phyloP scores from a whole-genome alignment of 345 rosid genomes.

The Dipteronia sinensis region DNA sequence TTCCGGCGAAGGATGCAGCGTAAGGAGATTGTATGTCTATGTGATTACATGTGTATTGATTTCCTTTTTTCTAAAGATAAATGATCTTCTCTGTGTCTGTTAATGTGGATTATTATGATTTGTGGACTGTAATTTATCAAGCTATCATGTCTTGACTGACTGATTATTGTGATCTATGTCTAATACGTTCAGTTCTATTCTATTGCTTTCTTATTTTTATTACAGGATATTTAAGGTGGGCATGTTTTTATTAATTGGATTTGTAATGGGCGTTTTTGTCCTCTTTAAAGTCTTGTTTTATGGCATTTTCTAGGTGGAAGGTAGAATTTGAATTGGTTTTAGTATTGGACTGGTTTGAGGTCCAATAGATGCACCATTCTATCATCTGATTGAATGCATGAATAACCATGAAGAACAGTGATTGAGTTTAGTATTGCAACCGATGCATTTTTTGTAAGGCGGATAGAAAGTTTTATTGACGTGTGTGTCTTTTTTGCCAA shows the following conservation, averaged over 20 bases:
- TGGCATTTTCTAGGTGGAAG: too few relatives aligned
- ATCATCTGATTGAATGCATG: background rate
- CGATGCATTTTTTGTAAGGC: background rate
- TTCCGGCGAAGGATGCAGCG: slow-evolving; percentile 52
- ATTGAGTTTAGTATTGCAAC: background rate
- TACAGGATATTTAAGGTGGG: background rate
- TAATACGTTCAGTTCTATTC: background rate
- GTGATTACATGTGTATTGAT: slow-evolving; percentile 12
- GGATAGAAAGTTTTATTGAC: background rate
- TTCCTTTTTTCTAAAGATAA: background rate
- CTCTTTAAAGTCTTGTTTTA: background rate
- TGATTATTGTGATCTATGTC: slow-evolving; percentile 6
- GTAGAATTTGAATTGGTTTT: background rate
- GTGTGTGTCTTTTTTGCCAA: too few relatives aligned
- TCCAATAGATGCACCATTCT: background rate
- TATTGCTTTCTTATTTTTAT: background rate
- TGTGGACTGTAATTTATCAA: background rate
- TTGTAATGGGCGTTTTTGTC: background rate
- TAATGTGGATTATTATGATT: slow-evolving; percentile 14
- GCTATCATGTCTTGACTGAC: slow-evolving; percentile 1
- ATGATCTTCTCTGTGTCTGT: background rate
- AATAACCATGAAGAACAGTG: background rate
- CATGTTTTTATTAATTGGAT: background rate
- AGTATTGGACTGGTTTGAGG: background rate
- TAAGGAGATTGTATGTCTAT: slow-evolving; percentile 22